Evolutionary conservation across 495 filamentous ascomycete species (phyloP).

Genomic region (Xylaria nigripes): DNA sequence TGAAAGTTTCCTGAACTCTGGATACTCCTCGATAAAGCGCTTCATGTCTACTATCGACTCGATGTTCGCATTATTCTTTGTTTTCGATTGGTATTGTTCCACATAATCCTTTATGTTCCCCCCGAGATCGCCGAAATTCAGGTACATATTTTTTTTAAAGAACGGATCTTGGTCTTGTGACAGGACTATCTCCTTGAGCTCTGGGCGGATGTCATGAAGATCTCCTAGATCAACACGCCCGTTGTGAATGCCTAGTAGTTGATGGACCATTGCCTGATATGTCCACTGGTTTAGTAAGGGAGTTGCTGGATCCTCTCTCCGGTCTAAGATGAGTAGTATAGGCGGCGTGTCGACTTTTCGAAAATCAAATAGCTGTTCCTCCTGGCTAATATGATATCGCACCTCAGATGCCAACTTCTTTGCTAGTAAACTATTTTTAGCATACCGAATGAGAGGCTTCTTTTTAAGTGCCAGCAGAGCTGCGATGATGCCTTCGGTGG

Average conservation of each 20-base stretch:
- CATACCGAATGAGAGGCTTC: slow-evolving; percentile 88
- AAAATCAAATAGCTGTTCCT: slow-evolving; percentile 97
- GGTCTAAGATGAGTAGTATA: slow-evolving; percentile 81
- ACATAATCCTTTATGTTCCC: slow-evolving; percentile 99
- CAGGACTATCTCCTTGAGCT: slow-evolving; percentile 90
- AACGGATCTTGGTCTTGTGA: slow-evolving; percentile 98
- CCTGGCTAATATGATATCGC: slow-evolving; percentile 85
- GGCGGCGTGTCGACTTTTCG: slow-evolving; percentile 90
- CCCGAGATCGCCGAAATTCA: slow-evolving; percentile 95
- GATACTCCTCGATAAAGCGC: slow-evolving; percentile 96
- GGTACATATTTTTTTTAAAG: slow-evolving; percentile 99
- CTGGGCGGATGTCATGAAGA: slow-evolving; percentile 80
- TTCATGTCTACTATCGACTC: slow-evolving; percentile 98
- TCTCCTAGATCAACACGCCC: slow-evolving; percentile 81
- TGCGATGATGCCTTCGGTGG: slow-evolving; percentile 79
- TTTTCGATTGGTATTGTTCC: slow-evolving; percentile 93
- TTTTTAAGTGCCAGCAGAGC: slow-evolving; percentile 84
- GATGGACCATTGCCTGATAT: slow-evolving; percentile 98
- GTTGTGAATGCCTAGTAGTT: slow-evolving; percentile 86
- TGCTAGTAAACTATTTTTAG: slow-evolving; percentile 81
- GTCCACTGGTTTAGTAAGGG: slow-evolving; percentile 96
- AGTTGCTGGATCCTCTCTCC: slow-evolving; percentile 93
- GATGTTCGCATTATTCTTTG: slow-evolving; percentile 84
- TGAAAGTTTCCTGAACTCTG: slow-evolving; percentile 91
- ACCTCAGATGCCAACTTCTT: slow-evolving; percentile 91